These are phyloP conservation scores for Penicillium sp. DNA, from an alignment of 2,329 filamentous ascomycete species.

Conservation along the genomic window DNA sequence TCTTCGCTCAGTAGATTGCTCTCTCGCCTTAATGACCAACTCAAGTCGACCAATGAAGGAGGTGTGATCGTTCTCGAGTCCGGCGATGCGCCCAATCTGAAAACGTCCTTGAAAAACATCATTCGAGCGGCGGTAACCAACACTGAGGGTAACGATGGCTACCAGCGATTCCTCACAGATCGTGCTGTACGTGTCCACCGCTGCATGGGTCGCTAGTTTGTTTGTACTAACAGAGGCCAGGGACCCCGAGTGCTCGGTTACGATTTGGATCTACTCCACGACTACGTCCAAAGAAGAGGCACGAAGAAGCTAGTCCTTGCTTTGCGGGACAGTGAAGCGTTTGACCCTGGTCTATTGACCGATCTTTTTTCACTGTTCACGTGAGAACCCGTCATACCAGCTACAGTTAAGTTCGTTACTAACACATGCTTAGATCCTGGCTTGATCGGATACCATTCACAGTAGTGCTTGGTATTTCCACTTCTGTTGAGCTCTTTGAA, in stretches of 20 bases:
- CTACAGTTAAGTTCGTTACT: conserved; percentile 4
- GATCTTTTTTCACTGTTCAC: conserved; percentile 49
- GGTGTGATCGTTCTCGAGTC: conserved; percentile 45
- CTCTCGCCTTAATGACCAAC: conserved; percentile 36
- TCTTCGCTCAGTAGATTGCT: conserved; percentile 42
- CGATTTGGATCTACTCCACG: conserved; percentile 47
- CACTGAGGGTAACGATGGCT: conserved; percentile 39
- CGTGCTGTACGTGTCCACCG: conserved; percentile 33
- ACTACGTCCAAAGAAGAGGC: conserved; percentile 41
- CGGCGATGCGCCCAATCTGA: conserved; percentile 47
- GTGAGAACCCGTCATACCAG: conserved; percentile 34
- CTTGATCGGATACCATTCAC: conserved; percentile 62
- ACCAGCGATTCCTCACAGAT: conserved; percentile 40
- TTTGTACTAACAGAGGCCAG: conserved; percentile 25
- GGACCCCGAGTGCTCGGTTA: conserved; percentile 46
- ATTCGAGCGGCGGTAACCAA: conserved; percentile 44
- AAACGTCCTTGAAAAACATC: conserved; percentile 48
- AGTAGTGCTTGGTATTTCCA: conserved; percentile 62
- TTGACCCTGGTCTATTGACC: conserved; percentile 45
- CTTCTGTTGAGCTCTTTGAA: conserved; percentile 63
- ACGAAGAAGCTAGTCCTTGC: conserved; percentile 44
- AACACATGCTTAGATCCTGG: conserved; percentile 54
- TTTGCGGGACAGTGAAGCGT: conserved; percentile 50
- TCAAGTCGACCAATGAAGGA: conserved; percentile 32
- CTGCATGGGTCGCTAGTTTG: neutral